Evolutionary conservation across 31 red algal species (phyloP).

Genomic region (Odonthalia washingtoniensis): DNA sequence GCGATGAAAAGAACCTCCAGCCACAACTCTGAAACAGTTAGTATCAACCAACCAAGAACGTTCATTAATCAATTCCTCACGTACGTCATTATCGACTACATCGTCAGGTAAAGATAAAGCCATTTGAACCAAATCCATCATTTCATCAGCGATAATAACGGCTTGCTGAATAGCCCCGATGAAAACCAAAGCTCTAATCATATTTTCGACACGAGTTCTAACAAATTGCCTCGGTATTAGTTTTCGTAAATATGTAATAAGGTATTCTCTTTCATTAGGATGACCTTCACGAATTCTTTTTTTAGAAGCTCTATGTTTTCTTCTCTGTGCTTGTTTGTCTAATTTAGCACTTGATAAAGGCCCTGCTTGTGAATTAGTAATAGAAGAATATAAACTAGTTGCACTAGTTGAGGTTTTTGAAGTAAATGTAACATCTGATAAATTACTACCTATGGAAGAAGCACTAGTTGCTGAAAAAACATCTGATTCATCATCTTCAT

Average conservation of each 20-base stretch:
- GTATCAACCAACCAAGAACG: too few relatives aligned
- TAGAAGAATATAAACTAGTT: slow-evolving; percentile 61
- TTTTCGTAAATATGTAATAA: slow-evolving; percentile 53
- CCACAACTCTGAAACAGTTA: too few relatives aligned
- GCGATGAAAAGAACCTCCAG: too few relatives aligned
- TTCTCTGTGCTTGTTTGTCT: slow-evolving; percentile 63
- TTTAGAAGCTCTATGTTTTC: slow-evolving; percentile 50
- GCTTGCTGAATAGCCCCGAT: slow-evolving; percentile 18
- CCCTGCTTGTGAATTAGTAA: slow-evolving; percentile 46
- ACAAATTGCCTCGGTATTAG: slow-evolving; percentile 49
- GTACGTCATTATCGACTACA: background rate
- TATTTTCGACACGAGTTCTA: slow-evolving; percentile 19
- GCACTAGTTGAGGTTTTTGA: slow-evolving; percentile 53
- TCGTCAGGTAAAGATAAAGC: slow-evolving; percentile 22
- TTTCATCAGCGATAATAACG: background rate
- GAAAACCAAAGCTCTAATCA: slow-evolving; percentile 30
- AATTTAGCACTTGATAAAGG: slow-evolving; percentile 60
- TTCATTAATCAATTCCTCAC: background rate
- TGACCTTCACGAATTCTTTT: slow-evolving; percentile 67
- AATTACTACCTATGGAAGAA: slow-evolving; percentile 50
- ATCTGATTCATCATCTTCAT: slow-evolving; percentile 49
- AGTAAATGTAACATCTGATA: slow-evolving; percentile 69
- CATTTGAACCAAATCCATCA: background rate
- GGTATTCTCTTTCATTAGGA: slow-evolving; percentile 54
- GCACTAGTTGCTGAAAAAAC: slow-evolving; percentile 67